Percentiles rank a stretch among this genome's conserved stretches.
These are phyloP conservation scores for Floccularia luteovirens DNA, from an alignment of 768 basidiomycete genomes.

Conservation along the genomic window DNA sequence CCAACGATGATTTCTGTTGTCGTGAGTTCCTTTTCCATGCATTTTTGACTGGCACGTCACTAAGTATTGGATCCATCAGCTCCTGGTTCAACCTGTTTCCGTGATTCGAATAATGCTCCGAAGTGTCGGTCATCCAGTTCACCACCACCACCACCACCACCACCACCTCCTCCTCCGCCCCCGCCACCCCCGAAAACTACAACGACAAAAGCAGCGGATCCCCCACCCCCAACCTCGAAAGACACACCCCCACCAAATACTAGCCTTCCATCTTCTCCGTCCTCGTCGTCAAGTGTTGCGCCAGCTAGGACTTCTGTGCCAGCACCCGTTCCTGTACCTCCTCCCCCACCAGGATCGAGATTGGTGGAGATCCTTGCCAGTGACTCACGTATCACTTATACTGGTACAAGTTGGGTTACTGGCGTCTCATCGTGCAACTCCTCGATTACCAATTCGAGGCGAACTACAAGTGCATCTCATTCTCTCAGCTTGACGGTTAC, in stretches of 20 bases:
- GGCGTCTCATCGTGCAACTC: conserved; percentile 1
- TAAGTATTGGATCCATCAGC: not conserved
- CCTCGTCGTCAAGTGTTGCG: not conserved
- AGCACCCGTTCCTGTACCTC: not conserved
- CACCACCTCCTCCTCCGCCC: not conserved
- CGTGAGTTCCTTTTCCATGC: not conserved
- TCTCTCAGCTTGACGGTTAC: not conserved
- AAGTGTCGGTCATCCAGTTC: not conserved
- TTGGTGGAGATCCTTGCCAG: not conserved
- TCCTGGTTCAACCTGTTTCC: not conserved
- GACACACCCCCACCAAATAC: not conserved
- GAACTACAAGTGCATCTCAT: not conserved
- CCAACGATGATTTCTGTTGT: conserved; percentile 2
- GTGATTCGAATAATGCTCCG: not conserved
- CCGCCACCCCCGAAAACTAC: not conserved
- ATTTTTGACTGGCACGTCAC: not conserved
- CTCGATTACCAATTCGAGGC: not conserved
- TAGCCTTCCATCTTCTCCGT: not conserved
- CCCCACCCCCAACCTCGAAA: not conserved
- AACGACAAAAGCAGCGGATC: not conserved
- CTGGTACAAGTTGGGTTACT: not conserved
- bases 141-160: not conserved
- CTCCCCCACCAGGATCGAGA: not conserved
- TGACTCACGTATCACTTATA: not conserved
- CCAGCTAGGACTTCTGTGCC: not conserved